These are phyloP conservation scores for Podaxis carcinomalis DNA, from an alignment of 768 basidiomycete genomes.

Conservation along the genomic window DNA sequence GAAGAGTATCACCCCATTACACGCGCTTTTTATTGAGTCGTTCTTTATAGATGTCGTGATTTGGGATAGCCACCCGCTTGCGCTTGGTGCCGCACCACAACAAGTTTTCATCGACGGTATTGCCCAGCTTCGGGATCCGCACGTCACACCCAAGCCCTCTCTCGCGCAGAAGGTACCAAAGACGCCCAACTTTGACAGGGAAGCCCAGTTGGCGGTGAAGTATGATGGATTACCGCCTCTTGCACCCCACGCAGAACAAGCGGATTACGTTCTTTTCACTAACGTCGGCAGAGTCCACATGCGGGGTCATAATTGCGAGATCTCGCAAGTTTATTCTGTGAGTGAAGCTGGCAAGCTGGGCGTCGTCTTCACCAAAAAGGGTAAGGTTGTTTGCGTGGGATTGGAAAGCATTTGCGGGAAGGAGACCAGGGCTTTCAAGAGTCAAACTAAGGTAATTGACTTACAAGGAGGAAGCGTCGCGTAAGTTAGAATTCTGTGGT, in stretches of 20 bases:
- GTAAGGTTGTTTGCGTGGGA: constrained; percentile 53
- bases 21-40: background rate
- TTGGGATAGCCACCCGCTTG: constrained; percentile 76
- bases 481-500: constrained; percentile 34
- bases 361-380: constrained; percentile 49
- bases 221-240: constrained; percentile 69
- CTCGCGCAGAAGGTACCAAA: constrained; percentile 48
- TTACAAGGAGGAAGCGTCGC: constrained; percentile 62
- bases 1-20: constrained; percentile 7
- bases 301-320: constrained; percentile 25
- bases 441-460: constrained; percentile 39
- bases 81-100: constrained; percentile 71
- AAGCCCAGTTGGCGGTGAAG: constrained; percentile 46
- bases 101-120: constrained; percentile 89
- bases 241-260: constrained; percentile 31
- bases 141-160: constrained; percentile 45
- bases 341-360: constrained; percentile 16
- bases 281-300: constrained; percentile 55
- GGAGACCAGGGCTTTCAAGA: constrained; percentile 10
- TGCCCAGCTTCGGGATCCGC: constrained; percentile 51
- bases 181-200: constrained; percentile 58
- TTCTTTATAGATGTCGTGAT: constrained; percentile 52
- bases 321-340: constrained; percentile 10
- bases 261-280: constrained; percentile 51
- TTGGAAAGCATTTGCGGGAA: constrained; percentile 9